Conservation (phyloP, 1,139 yeast genomes). For the Casaregolazyma suthepensis region DNA sequence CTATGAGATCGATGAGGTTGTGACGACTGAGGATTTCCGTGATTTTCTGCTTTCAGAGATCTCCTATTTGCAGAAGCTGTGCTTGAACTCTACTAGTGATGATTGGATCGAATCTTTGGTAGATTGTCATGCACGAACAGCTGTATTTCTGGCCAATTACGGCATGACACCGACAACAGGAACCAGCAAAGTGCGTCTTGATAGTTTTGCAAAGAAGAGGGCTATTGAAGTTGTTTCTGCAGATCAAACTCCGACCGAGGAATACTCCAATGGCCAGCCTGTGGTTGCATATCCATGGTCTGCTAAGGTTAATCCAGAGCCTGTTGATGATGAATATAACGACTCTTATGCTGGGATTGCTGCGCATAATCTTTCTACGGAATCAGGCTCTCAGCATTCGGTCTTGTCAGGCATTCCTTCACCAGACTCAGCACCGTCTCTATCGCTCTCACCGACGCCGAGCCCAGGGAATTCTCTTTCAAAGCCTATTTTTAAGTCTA, state of each 20-base stretch:
- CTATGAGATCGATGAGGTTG: slow-evolving; percentile 25
- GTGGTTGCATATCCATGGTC: not conserved
- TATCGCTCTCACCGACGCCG: slow-evolving; percentile 7
- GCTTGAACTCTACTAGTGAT: slow-evolving; percentile 28
- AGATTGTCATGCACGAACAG: slow-evolving; percentile 22
- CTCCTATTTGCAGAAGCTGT: slow-evolving; percentile 30
- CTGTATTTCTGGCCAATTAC: slow-evolving; percentile 25
- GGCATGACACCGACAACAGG: slow-evolving; percentile 19
- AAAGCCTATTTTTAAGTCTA: not conserved
- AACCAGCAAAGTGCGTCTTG: not conserved
- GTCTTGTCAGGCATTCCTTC: slow-evolving; percentile 7
- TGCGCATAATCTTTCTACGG: slow-evolving; percentile 3
- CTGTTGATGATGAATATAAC: slow-evolving; percentile 2
- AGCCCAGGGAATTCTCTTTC: slow-evolving; percentile 1
- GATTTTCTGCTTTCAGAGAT: slow-evolving; percentile 28
- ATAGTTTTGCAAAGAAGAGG: not conserved
- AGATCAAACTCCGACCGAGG: slow-evolving; percentile 2
- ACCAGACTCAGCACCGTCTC: slow-evolving; percentile 7
- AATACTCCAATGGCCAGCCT: not conserved
- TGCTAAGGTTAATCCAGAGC: not conserved
- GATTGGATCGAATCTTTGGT: slow-evolving; percentile 23
- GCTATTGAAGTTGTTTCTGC: slow-evolving; percentile 1
- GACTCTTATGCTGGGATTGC: slow-evolving; percentile 1
- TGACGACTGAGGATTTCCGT: slow-evolving; percentile 24
- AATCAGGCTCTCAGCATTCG: not conserved